These are phyloP conservation scores for Talaromyces pinophilus DNA, from an alignment of 2,329 filamentous ascomycete species.

Conservation along the genomic window DNA sequence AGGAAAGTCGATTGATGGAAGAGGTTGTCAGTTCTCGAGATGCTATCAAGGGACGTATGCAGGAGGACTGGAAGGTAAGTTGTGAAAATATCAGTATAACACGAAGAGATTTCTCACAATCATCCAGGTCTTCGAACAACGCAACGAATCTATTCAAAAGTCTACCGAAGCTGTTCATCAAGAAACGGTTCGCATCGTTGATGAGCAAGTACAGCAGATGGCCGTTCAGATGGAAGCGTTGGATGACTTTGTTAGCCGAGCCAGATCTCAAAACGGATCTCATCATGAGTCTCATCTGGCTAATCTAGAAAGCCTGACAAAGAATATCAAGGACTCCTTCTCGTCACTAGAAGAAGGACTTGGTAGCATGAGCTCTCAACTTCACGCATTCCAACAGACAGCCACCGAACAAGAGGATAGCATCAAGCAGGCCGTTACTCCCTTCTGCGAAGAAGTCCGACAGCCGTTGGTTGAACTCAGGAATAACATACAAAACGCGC, in stretches of 20 bases:
- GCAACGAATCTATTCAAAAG: constrained; percentile 78
- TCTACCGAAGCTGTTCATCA: constrained; percentile 86
- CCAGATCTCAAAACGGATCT: constrained; percentile 74
- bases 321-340: constrained; percentile 72
- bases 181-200: constrained; percentile 85
- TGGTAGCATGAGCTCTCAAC: constrained; percentile 65
- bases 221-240: constrained; percentile 84
- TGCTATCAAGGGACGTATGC: constrained; percentile 74
- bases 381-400: constrained; percentile 68
- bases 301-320: constrained; percentile 67
- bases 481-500: constrained; percentile 63
- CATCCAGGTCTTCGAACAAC: constrained; percentile 67
- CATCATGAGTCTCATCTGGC: constrained; percentile 70
- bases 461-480: constrained; percentile 72
- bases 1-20: constrained; percentile 68
- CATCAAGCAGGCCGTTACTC: constrained; percentile 62
- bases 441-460: constrained; percentile 61
- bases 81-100: neutral
- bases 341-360: constrained; percentile 70
- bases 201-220: constrained; percentile 84
- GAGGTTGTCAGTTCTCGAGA: constrained; percentile 74
- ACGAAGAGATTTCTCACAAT: constrained; percentile 30
- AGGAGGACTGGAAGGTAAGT: constrained; percentile 79
- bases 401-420: constrained; percentile 62
- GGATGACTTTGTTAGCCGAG: constrained; percentile 84